Base-by-base conservation (phyloP, 495 filamentous ascomycete genomes). In the Ascobolus immersus region DNA sequence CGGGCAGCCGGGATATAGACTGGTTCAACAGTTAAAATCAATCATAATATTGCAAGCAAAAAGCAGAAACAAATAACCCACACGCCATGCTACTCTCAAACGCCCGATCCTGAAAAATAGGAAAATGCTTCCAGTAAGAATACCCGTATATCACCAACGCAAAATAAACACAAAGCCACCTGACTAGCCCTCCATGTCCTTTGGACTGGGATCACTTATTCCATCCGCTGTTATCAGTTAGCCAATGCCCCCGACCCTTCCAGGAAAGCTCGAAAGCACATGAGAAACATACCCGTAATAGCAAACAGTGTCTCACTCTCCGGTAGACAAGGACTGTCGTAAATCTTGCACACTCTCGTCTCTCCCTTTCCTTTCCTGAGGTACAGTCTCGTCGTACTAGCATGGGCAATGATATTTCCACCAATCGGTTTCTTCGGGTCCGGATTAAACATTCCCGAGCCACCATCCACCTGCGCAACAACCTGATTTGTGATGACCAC, bases 401-500 rank as follows among this genome's bases (percentile, higher is more conserved):
- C 80, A 51, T 96, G 86, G 10, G 86, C 86, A 50, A 96, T 93
- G 49, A 96, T 94, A 52, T 96, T 93, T 40, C 86, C 86, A 34
- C 86, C 86, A 53, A 96, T 93, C 1, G 86, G 86, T 49, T 96
- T 96, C 65, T 96, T 96, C 4, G 86, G 86, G 47, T 96, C 86
- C 0, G 86, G 86, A 42, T 96, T 96, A 59, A 90, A 96, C 86
- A 96, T 96, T 18, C 86, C 65, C 41, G 71, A 79, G 1, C 86
- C 86, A 34, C 89, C 86, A 52, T 96, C 86, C 8, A 96, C 86
- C 52, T 96, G 86, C 20, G 86, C 84, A 21, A 96, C 86, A 19
- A 96, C 86, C 48, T 96, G 86, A 50, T 96, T 96, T 24, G 86
- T 93, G 47, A 96, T 96, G 45, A 96, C 81, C 5, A 96, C 86